phyloP scores from a whole-genome alignment of 305 asterid genomes.

The Plantago lanceolata region DNA sequence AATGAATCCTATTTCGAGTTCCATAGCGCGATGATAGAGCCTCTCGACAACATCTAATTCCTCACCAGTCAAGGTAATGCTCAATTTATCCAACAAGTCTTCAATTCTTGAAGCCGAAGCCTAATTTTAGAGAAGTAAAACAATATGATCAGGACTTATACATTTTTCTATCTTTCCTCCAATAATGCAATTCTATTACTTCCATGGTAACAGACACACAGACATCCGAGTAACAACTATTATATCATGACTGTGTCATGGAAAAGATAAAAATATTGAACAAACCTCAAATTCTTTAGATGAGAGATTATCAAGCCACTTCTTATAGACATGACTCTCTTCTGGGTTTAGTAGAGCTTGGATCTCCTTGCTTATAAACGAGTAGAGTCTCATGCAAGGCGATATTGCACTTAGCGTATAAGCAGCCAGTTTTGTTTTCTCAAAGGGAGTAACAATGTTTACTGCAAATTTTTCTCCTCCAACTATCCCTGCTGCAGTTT shows the following conservation, averaged over 20 bases:
- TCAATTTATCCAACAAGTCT: constrained; percentile 58
- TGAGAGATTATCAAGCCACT: constrained; percentile 52
- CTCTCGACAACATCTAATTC: constrained; percentile 59
- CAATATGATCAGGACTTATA: constrained; percentile 24
- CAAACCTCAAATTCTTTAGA: constrained; percentile 58
- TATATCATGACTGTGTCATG: constrained; percentile 11
- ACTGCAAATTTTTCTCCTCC: constrained; percentile 48
- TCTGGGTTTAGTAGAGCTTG: constrained; percentile 40
- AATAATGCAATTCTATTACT: neutral
- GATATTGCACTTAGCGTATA: constrained; percentile 59
- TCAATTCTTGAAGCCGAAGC: constrained; percentile 58
- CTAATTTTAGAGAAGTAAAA: constrained; percentile 37
- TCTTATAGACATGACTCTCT: constrained; percentile 50
- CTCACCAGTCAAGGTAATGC: constrained; percentile 62
- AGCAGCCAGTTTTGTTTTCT: constrained; percentile 64
- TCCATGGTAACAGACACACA: neutral
- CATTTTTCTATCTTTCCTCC: constrained; percentile 8
- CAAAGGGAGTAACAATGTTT: constrained; percentile 61
- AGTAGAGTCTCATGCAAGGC: constrained; percentile 72
- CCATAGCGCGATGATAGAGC: constrained; percentile 62
- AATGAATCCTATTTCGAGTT: constrained; percentile 54
- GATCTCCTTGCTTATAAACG: constrained; percentile 47
- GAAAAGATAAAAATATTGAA: constrained; percentile 3
- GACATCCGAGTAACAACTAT: neutral
- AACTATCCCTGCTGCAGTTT: constrained; percentile 61